Base-by-base conservation (phyloP, 2,329 filamentous ascomycete genomes). In the Neocucurbitaria cava region DNA sequence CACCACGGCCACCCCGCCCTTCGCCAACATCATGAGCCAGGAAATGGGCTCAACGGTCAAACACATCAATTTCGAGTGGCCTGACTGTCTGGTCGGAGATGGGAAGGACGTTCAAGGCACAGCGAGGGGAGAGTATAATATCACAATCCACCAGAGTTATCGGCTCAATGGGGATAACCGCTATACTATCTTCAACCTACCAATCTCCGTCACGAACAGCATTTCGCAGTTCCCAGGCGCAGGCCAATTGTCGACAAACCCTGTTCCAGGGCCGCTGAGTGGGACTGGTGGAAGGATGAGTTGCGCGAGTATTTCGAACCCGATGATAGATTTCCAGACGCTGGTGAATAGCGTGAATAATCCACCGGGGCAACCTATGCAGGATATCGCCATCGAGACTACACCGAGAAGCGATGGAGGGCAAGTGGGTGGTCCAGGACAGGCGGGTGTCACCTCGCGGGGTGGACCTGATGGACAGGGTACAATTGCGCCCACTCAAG, bases 1-100 rank as follows among this genome's bases (percentile, higher is more conserved):
- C 46, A 88, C 85, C 2, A 75, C 71, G 1, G 65, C 66, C 10
- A 73, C 67, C 47, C 83, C 82, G 7, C 87, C 82, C 39, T 72
- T 87, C 6, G 84, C 85, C 1, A 79, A 87, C 45, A 87, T 91
- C 49, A 83, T 91, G 78, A 71, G 76, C 24, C 84, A 88, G 58
- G 87, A 91, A 66, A 74, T 81, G 0, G 83, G 83, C 3, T 89
- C 87, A 66, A 90, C 88, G 0, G 89, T 91, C 39, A 91, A 91
- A 70, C 88, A 91, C 68, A 81, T 90, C 57, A 87, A 87, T 67
- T 91, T 88, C 86, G 78, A 83, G 18, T 91, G 88, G 88, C 88
- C 89, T 0, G 82, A 83, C 53, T 91, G 88, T 63, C 78, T 91
- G 0, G 84, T 86, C 2, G 88, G 88, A 17, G 77, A 87, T 45